Evolutionary conservation across 2,329 filamentous ascomycete genomes (phyloP), one percentile per base, ranked within the genome.

Genomic region (Plectosphaerella sp.): DNA sequence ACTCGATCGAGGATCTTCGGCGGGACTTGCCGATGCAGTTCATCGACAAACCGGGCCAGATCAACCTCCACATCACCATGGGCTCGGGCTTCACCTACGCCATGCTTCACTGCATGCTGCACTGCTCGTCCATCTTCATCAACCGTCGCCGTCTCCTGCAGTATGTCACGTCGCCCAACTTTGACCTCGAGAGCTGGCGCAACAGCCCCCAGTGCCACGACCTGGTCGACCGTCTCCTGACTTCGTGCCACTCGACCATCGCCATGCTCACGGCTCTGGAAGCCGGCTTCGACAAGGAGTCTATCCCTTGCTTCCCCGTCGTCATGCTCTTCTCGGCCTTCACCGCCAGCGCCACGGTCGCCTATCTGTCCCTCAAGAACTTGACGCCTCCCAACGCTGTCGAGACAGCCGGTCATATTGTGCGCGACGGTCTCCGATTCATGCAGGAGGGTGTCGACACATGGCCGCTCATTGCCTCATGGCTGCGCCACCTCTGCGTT

Each of bases 251-350:
- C 59, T 78, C 74, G 63, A 81, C 82, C 54, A 78, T 83, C 47
- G 74, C 76, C 6, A 74, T 83, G 51, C 69, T 84, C 18, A 71
- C 75, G 4, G 76, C 80, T 2, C 74, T 84, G 3, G 80, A 84
- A 64, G 65, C 72, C 11, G 79, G 79, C 10, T 71, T 75, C 1
- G 80, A 84, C 49, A 83, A 83, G 67, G 79, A 83, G 50, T 71
- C 73, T 22, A 72, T 77, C n/a, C 70, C 79, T n/a, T 82, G 77
- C 64, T 82, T 83, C 66, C 81, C 81, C 37, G 80, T 84, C 51
- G 82, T 83, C 55, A 84, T 84, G 81, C 70, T 84, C 12, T 84
- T 84, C 63, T 79, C 80, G 0, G 77, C 80, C 48, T 84, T 84
- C 56, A 83, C 80, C 0, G 79, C 80, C 2, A 80, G 80, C 55